Conservation (phyloP, 2,329 filamentous ascomycete genomes). For the Colletotrichum acutatum region DNA sequence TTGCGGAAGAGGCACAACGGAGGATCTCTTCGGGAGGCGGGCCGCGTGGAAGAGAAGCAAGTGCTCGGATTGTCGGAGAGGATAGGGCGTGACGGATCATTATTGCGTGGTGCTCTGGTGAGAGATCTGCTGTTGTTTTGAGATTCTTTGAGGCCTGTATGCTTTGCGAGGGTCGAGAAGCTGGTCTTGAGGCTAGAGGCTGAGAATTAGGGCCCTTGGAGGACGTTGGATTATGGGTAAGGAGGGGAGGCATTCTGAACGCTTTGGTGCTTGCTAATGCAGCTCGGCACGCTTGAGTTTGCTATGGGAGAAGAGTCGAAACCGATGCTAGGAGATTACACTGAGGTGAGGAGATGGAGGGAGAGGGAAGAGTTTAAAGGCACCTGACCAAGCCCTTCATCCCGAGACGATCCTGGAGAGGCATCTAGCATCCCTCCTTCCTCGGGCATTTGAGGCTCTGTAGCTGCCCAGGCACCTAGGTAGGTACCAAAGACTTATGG, state of each 20-base stretch:
- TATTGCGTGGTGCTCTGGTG: conserved; percentile 26
- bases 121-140: background rate
- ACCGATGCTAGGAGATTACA: background rate
- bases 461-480: background rate
- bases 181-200: background rate
- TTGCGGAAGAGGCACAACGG: conserved; percentile 49
- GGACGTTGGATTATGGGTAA: background rate
- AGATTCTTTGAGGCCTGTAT: background rate
- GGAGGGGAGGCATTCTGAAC: background rate
- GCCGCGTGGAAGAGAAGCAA: conserved; percentile 27
- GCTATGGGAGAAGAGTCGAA: background rate
- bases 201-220: background rate
- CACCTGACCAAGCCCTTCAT: background rate
- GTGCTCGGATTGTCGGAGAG: conserved; percentile 23
- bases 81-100: conserved; percentile 34
- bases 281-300: background rate
- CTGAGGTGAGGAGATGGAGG: background rate
- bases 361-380: background rate
- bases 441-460: background rate
- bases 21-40: conserved; percentile 44
- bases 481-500: background rate
- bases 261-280: background rate
- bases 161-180: background rate
- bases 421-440: background rate
- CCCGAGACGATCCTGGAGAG: background rate